Base-by-base conservation (phyloP, 164 flowering plant genomes). In the Kingdonia uniflora region DNA sequence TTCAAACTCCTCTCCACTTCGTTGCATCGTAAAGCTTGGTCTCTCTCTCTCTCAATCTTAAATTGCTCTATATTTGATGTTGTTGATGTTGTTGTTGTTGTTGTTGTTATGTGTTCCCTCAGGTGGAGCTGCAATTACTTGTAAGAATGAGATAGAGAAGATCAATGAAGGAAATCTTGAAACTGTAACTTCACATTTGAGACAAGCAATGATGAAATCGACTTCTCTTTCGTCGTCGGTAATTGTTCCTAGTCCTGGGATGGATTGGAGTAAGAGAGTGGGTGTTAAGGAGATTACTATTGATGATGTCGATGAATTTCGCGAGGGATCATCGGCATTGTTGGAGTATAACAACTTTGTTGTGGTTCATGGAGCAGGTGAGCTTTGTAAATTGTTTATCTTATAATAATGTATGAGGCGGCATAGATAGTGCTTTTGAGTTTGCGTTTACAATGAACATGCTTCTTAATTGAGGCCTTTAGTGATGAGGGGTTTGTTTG, bases 291-390 rank as follows among this genome's bases (percentile, higher is more conserved):
- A 71, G 8, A 56, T 72, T 64, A 60, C 67, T 43, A 47, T 58
- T 17, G 21, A n/a, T 16, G 38, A 42, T 50, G 61, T 57, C 24
- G 80, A 76, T 58, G 80, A 73, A 14, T 68, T 78, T 55, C 59
- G 40, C 8, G 81, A 71, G 50, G 72, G 68, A n/a, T 17, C 58
- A 1, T 33, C 19, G 38, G 14, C 63, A 1, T 22, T 19, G 41
- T n/a, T 65, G 42, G 79, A 76, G 19, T 67, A 68, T 11, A 61
- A 70, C 64, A 73, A 60, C 42, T 85, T 81, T 60, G 55, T 91
- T 64, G 80, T 87, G 57, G 95, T 91, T 62, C 98, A 91, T 70
- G 98, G 98, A 52, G 98, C 96, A 70, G 96, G 98, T 91, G 25
- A 55, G 69, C 8, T 29, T 29, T 29, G 4, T 29, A n/a, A n/a